Base-by-base conservation (phyloP, 768 basidiomycete genomes). In the Russula earlei region DNA sequence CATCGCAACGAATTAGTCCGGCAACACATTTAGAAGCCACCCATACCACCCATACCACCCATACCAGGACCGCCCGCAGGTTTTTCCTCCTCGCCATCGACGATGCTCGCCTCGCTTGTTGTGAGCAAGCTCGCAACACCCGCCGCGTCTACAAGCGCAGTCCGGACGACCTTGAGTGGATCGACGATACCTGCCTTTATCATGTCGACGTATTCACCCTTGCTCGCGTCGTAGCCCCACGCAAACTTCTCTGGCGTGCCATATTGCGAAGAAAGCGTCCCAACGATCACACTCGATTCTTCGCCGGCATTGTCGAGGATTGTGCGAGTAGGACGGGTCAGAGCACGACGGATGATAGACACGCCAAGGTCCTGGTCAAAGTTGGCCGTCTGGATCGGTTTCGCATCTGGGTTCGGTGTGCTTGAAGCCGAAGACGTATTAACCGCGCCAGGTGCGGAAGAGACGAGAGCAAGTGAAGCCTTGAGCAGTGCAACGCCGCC, bases 301-400 rank as follows among this genome's bases (percentile, higher is more conserved):
- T 96, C 92, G 36, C 94, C 95, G 2, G 95, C 94, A 68, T 98
- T 98, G 69, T 78, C 78, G 55, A 93, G 81, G 69, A 98, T 98
- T 2, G 88, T 87, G 43, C 91, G 85, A 12, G 86, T 78, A 6
- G 95, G 95, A 54, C 83, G 77, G 19, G 83, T 80, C 61, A 98
- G 72, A 19, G 94, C 93, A 27, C 88, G 83, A 31, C 85, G 83
- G 70, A 96, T 89, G 72, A 96, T 97, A 58, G 83, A 79, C 22
- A 97, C 90, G 64, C 95, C 95, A 54, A 99, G 89, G 65, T 92
- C 85, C 67, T 97, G 94, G 75, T 98, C 95, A 66, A 98, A 98
- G 87, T 97, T 97, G 70, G 75, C 72, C 0, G 87, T 91, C 19
- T 79, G 70, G 66, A 98, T 82, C 38, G 83, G 76, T 64, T 80